Evolutionary conservation across 345 rosid genomes (phyloP), one percentile per base, ranked within the genome.

Genomic region (Gossypium turneri): DNA sequence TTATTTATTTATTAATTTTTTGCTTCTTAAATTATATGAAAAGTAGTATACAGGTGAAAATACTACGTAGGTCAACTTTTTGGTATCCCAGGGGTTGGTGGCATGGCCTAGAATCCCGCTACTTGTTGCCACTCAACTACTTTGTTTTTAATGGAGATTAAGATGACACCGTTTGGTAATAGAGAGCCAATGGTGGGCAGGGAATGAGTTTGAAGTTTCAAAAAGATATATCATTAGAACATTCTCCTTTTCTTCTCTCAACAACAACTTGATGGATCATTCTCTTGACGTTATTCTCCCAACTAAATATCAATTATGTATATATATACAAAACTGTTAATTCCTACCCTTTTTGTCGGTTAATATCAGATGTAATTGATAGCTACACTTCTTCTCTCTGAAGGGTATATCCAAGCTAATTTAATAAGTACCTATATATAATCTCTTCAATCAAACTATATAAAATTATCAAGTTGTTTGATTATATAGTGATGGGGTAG

Each of bases 81-180:
- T 47, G 16, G 74, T 60, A 65, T 60, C 38, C 20, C 16, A 5
- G 2, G 48, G 75, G 66, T 76, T 76, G 79, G 73, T 82, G 76
- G 76, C 81, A 73, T 81, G 75, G 50, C 73, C 78, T 68, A 73
- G 59, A 79, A 79, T 76, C 82, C 2, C 43, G 79, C 66, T 29
- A 55, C 76, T 59, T 65, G 65, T 64, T 64, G 22, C 65, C 61
- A 13, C 20, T 27, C 52, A 22, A 20, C 13, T 25, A 12, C 41
- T 10, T 20, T n/a, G 29, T 3, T 19, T 72, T 12, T 27, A 12
- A 8, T 2, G 15, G 15, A 67, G 19, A 22, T 25, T 44, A 44
- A 16, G 2, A 43, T 13, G 65, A 20, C 20, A 72, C 22, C 20
- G 20, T 72, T 58, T 44, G 13, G 24, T 17, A 43, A 15, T 57